Evolutionary conservation across 2,329 filamentous ascomycete species (phyloP).

Genomic region (Trichoderma arundinaceum): DNA sequence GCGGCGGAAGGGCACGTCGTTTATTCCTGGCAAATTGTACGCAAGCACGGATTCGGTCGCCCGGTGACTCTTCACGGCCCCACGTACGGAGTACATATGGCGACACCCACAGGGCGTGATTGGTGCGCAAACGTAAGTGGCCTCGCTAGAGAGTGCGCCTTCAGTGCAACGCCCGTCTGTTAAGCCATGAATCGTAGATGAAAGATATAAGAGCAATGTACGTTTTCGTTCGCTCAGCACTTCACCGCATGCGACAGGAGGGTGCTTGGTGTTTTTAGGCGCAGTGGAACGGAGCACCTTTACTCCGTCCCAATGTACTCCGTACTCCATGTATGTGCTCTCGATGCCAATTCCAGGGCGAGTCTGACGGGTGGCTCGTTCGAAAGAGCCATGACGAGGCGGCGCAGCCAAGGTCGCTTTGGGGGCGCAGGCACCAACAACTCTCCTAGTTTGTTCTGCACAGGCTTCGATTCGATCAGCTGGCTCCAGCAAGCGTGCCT

Average conservation of each 20-base stretch:
- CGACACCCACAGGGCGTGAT: background rate
- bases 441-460: too few relatives aligned
- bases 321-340: background rate
- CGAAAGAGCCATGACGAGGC: too few relatives aligned
- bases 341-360: background rate
- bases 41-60: conserved; percentile 8
- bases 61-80: conserved; percentile 23
- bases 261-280: background rate
- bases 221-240: too few relatives aligned
- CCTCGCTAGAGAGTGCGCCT: too few relatives aligned
- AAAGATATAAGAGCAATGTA: conserved; percentile 6
- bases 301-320: conserved; percentile 1
- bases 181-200: background rate
- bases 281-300: conserved; percentile 21
- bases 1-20: background rate
- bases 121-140: background rate
- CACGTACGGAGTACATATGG: conserved; percentile 12
- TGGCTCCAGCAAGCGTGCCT: background rate
- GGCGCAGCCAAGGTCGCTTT: too few relatives aligned
- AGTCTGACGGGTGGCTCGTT: too few relatives aligned
- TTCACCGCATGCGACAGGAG: background rate
- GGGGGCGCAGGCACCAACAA: too few relatives aligned
- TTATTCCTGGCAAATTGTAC: background rate
- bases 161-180: too few relatives aligned
- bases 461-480: too few relatives aligned